These are phyloP conservation scores for Allantophomopsis lycopodina DNA, from an alignment of 2,329 filamentous ascomycete species.

Conservation along the genomic window DNA sequence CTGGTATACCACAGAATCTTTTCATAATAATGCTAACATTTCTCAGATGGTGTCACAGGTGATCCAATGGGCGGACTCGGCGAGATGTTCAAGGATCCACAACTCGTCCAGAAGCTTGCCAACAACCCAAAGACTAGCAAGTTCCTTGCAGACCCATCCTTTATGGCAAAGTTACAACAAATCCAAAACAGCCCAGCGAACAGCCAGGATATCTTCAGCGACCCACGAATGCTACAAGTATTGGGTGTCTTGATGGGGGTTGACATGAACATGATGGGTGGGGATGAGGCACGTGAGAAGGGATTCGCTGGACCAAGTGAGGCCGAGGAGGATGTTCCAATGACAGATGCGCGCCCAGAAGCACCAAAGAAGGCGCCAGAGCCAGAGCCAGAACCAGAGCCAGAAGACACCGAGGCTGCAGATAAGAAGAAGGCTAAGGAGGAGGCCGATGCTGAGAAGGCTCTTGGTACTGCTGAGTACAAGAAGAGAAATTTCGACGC, in stretches of 20 bases:
- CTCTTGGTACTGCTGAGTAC: constrained; percentile 84
- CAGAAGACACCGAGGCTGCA: constrained; percentile 67
- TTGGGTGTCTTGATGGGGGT: constrained; percentile 89
- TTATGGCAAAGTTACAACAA: constrained; percentile 81
- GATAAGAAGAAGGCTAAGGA: constrained; percentile 86
- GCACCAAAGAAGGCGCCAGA: constrained; percentile 42
- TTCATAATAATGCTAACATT: too few species aligned
- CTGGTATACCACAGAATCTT: background rate
- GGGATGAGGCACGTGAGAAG: constrained; percentile 30
- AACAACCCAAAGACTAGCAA: constrained; percentile 84
- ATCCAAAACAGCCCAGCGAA: constrained; percentile 70
- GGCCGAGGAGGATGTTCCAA: constrained; percentile 59
- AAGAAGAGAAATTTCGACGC: constrained; percentile 97
- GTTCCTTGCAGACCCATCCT: constrained; percentile 67
- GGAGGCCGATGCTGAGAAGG: constrained; percentile 89
- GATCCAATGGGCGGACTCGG: constrained; percentile 69
- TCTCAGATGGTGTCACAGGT: constrained; percentile 26
- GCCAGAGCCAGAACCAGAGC: constrained; percentile 44
- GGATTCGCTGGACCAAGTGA: constrained; percentile 30
- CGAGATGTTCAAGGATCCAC: constrained; percentile 87
- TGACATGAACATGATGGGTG: constrained; percentile 59
- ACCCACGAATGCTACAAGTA: constrained; percentile 86
- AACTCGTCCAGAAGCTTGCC: constrained; percentile 80
- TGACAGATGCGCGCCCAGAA: constrained; percentile 54
- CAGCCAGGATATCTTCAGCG: constrained; percentile 68